These are phyloP conservation scores for Asclepias syriaca DNA, from an alignment of 257 asterid genomes.

Conservation along the genomic window DNA sequence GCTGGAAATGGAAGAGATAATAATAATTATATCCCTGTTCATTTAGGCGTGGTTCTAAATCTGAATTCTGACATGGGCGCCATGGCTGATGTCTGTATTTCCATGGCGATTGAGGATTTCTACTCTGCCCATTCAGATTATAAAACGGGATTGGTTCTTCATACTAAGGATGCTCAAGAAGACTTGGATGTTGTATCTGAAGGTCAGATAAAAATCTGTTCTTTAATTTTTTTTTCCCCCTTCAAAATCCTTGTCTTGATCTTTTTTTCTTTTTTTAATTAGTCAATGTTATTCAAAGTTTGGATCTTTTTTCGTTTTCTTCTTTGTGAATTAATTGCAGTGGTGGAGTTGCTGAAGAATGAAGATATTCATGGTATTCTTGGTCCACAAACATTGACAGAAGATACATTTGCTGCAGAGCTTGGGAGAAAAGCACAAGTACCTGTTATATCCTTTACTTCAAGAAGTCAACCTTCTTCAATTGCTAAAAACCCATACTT, in stretches of 20 bases:
- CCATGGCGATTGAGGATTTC: slow-evolving; percentile 43
- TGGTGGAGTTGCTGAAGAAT: slow-evolving; percentile 36
- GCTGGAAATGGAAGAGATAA: background rate
- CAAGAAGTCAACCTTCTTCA: slow-evolving; percentile 29
- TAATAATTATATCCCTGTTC: slow-evolving; percentile 5
- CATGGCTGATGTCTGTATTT: slow-evolving; percentile 48
- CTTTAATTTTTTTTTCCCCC: background rate
- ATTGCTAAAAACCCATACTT: slow-evolving; percentile 25
- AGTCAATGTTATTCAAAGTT: too few species aligned
- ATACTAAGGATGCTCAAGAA: slow-evolving; percentile 27
- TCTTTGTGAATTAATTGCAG: slow-evolving; percentile 26
- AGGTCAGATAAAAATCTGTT: slow-evolving; percentile 19
- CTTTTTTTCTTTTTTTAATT: too few species aligned
- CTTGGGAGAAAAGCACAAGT: slow-evolving; percentile 42
- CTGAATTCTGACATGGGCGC: slow-evolving; percentile 35
- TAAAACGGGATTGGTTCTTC: slow-evolving; percentile 31
- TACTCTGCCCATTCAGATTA: slow-evolving; percentile 35
- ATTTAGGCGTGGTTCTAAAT: slow-evolving; percentile 47
- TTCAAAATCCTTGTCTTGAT: background rate
- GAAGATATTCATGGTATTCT: slow-evolving; percentile 54
- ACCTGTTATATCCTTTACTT: slow-evolving; percentile 37
- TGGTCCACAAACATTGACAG: slow-evolving; percentile 31
- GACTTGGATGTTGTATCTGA: slow-evolving; percentile 38
- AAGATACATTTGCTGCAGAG: slow-evolving; percentile 37
- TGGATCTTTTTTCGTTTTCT: too few species aligned